Percentiles rank a stretch among this genome's conserved stretches.
These are phyloP conservation scores for Hymenoscyphus fraxineus DNA, from an alignment of 2,329 filamentous ascomycete species.

Conservation along the genomic window DNA sequence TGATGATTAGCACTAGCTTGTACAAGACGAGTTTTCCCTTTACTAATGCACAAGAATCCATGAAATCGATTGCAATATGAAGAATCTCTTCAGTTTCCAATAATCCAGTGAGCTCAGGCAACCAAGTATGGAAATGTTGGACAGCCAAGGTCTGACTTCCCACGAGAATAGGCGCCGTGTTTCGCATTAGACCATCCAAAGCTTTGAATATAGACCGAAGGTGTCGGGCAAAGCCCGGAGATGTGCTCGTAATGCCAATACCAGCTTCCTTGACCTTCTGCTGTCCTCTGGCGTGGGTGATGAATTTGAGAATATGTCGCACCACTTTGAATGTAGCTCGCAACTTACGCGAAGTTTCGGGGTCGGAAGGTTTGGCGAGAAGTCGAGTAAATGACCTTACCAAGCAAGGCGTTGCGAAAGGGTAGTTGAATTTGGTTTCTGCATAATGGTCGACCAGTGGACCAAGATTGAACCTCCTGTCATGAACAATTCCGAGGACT, in stretches of 20 bases:
- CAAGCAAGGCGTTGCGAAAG: constrained; percentile 83
- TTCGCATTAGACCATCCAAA: constrained; percentile 85
- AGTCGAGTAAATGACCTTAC: constrained; percentile 83
- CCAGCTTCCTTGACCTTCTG: constrained; percentile 85
- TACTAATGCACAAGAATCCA: constrained; percentile 82
- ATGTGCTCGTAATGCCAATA: constrained; percentile 76
- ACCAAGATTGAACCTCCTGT: constrained; percentile 86
- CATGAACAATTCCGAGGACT: constrained; percentile 88
- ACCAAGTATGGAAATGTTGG: constrained; percentile 94
- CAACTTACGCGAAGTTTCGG: constrained; percentile 77
- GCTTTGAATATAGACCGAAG: constrained; percentile 85
- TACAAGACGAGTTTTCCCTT: constrained; percentile 90
- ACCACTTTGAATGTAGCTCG: constrained; percentile 94
- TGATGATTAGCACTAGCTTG: constrained; percentile 87
- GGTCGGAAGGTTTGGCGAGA: constrained; percentile 76
- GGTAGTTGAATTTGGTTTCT: constrained; percentile 84
- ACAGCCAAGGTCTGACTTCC: constrained; percentile 93
- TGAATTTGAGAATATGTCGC: constrained; percentile 88
- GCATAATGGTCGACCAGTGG: constrained; percentile 91
- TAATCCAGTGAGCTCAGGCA: constrained; percentile 80
- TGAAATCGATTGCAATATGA: constrained; percentile 86
- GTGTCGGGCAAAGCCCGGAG: constrained; percentile 73
- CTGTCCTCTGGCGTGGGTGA: constrained; percentile 81
- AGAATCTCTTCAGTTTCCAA: constrained; percentile 81
- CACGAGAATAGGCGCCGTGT: constrained; percentile 76